These are phyloP conservation scores for Meyerozyma carpophila DNA, from an alignment of 1,139 yeast species.

Conservation along the genomic window DNA sequence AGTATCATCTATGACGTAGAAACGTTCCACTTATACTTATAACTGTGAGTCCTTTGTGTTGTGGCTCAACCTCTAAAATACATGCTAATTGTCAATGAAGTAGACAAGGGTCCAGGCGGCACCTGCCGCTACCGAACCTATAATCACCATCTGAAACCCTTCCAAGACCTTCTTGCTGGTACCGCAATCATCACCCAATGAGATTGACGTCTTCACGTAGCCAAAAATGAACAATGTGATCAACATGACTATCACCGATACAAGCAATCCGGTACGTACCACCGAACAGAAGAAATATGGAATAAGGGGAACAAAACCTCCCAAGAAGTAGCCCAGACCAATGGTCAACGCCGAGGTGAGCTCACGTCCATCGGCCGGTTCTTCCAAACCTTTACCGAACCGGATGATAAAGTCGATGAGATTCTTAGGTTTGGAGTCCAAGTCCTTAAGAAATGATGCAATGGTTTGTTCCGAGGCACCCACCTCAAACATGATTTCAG, in stretches of 20 bases:
- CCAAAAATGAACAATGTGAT: constrained; percentile 87
- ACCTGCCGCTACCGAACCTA: constrained; percentile 95
- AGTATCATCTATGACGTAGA: no score
- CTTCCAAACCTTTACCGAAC: constrained; percentile 72
- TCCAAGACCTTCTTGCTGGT: constrained; percentile 57
- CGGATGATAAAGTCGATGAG: constrained; percentile 70
- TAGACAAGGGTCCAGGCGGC: constrained; percentile 93
- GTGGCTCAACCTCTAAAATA: not conserved
- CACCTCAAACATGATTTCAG: constrained; percentile 64
- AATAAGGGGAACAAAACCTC: constrained; percentile 75
- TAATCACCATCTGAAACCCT: constrained; percentile 86
- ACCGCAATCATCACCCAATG: constrained; percentile 77
- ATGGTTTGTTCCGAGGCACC: constrained; percentile 67
- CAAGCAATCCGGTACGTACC: constrained; percentile 71
- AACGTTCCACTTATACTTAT: no score
- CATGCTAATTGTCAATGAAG: constrained; percentile 44
- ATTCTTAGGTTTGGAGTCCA: constrained; percentile 61
- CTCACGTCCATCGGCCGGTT: constrained; percentile 77
- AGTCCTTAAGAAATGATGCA: constrained; percentile 59
- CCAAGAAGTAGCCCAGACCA: constrained; percentile 69
- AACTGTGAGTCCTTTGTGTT: no score
- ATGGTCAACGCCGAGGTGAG: constrained; percentile 72
- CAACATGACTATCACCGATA: constrained; percentile 77
- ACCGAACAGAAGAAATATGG: constrained; percentile 73
- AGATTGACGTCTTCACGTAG: constrained; percentile 72